Evolutionary conservation across 1,284 basidiomycete genomes (phyloP), one percentile per base, ranked within the genome.

Genomic region (Mrakiaceae sp.): DNA sequence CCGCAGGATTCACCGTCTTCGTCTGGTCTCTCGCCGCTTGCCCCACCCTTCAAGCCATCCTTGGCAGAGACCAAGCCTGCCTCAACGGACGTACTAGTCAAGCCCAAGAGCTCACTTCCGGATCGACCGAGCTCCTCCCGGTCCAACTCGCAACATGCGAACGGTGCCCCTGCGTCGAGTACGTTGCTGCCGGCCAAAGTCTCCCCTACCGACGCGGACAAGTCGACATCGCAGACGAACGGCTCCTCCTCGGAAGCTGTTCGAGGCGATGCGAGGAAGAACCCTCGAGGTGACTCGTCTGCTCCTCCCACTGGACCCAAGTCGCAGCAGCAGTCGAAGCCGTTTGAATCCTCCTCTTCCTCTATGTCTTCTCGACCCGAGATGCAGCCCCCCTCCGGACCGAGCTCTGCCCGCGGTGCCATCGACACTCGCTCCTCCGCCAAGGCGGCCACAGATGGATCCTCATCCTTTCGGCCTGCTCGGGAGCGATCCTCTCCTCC

Each of bases 371-470:
- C 46, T 12, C 57, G 57, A 8, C 4, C 44, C 4, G 14, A 58
- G 46, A 58, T 58, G 57, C 57, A 58, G n/a, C 57, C 57, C 39
- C 57, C 57, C 4, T 44, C 57, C 7, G 57, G 57, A 47, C 57
- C 57, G 12, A 58, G 57, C 44, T 58, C 57, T 4, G 43, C 57
- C 5, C 57, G 57, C 5, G 57, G 49, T 12, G 57, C 57, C 8
- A 47, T 58, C 57, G 57, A 58, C 57, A 48, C 49, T 12, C 57
- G 57, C 6, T 58, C 57, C 43, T 47, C 11, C 57, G 39, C n/a
- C 0, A 16, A 12, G 16, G n/a, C 46, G 44, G 40, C 47, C n/a
- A 44, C 44, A 9, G 14, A 16, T 42, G 6, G 3, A n/a, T 58
- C 56, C 43, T 47, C 56, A 10, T 7, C 14, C 8, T 5, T 11